Base-by-base conservation (phyloP, 2,329 filamentous ascomycete genomes). In the Trichoderma citrinoviride region DNA sequence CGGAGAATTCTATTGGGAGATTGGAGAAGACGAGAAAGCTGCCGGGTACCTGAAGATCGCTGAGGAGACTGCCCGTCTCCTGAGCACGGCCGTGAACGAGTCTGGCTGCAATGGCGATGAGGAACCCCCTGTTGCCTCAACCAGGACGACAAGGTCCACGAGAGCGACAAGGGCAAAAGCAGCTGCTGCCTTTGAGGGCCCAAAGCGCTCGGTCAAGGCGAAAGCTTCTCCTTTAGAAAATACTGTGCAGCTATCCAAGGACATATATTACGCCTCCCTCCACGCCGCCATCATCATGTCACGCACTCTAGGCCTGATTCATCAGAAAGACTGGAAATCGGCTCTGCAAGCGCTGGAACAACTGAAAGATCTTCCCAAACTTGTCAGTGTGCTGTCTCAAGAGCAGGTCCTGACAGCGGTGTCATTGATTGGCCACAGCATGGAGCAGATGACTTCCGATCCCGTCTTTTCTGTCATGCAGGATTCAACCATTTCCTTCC, bases 401-500 rank as follows among this genome's bases (percentile, higher is more conserved):
- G 80, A 86, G 65, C 84, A 87, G 44, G 82, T 91, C 62, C 82
- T 86, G 12, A 86, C 85, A 65, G 91, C 90, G 21, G 87, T 87
- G 61, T 86, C 89, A 52, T 83, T 90, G 49, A 81, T 92, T 66
- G 83, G 86, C 17, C 84, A 90, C 74, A 90, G 88, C 67, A 82
- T 90, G 71, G 86, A 89, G 53, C 84, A 89, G 71, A 91, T 97
- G 80, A 84, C 88, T 14, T 84, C 85, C 5, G 91, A 97, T 75
- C 89, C 93, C 3, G 90, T 95, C 3, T 96, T 94, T 75, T 96
- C 92, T 19, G 90, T 94, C 10, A 84, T 98, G 17, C 91, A 94
- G 52, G 95, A 99, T 71, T 97, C 95, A 0, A 97, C 93, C 0
- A 88, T 97, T 27, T 96, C 93, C 0, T 90, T 94, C 66, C 92